These are phyloP conservation scores for Suhomyces sp. DNA, from an alignment of 805 yeast species.

Conservation along the genomic window DNA sequence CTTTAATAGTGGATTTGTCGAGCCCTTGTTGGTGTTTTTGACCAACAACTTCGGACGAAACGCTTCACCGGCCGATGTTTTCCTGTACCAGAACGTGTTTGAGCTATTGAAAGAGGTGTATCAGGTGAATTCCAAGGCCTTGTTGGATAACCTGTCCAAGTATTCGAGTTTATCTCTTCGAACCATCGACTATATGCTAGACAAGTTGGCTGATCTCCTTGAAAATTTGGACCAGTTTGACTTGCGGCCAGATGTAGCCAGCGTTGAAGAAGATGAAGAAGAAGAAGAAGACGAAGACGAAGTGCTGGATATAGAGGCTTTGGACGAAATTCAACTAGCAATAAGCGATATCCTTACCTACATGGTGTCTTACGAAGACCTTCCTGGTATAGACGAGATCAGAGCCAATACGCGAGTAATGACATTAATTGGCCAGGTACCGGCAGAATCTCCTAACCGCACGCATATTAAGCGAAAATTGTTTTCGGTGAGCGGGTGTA, in stretches of 20 bases:
- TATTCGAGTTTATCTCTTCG: not conserved
- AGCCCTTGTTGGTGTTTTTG: not conserved
- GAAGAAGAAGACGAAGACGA: constrained; percentile 1
- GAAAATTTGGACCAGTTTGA: not conserved
- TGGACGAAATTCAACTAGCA: constrained; percentile 2
- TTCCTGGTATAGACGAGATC: not conserved
- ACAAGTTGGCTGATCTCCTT: not conserved
- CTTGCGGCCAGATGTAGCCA: not conserved
- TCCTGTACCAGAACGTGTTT: not conserved
- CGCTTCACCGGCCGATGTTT: constrained; percentile 5
- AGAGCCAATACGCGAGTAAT: constrained; percentile 4
- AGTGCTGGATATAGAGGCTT: constrained; percentile 5
- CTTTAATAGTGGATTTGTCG: not conserved
- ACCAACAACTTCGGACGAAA: not conserved
- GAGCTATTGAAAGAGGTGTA: constrained; percentile 7
- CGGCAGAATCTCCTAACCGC: constrained; percentile 3
- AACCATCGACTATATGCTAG: not conserved
- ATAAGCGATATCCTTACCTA: not conserved
- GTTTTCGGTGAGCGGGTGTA: constrained; percentile 34
- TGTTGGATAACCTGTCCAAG: not conserved
- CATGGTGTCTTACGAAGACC: constrained; percentile 5
- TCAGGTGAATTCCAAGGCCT: not conserved
- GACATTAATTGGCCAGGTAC: not conserved
- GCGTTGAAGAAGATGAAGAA: not conserved
- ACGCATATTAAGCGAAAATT: constrained; percentile 23